Conservation (phyloP, 768 basidiomycete genomes). For the Lepiota venenata region DNA sequence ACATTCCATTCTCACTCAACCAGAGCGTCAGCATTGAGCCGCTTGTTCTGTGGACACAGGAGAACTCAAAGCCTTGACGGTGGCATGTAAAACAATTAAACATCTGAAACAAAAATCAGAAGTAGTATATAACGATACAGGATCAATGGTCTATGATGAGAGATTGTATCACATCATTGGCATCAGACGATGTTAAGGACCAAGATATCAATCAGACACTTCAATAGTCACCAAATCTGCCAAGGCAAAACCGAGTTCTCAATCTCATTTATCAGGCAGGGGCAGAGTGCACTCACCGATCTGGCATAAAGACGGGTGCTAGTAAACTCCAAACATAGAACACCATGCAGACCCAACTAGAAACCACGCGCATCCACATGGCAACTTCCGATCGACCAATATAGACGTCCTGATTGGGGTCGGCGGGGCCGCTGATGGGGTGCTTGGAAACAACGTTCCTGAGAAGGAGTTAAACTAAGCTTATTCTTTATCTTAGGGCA, state of each 20-base stretch:
- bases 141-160: no score
- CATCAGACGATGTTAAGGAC: no score
- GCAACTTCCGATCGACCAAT: constrained; percentile 95
- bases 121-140: no score
- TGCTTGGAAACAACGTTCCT: constrained; percentile 75
- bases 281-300: constrained; percentile 54
- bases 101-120: no score
- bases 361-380: constrained; percentile 99
- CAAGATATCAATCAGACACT: no score
- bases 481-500: neutral
- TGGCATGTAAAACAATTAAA: no score
- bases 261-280: neutral
- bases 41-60: no score
- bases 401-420: constrained; percentile 73
- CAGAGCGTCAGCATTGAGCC: no score
- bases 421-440: constrained; percentile 39
- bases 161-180: no score
- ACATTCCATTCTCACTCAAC: no score
- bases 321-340: constrained; percentile 86
- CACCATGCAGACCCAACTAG: constrained; percentile 90
- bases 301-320: constrained; percentile 89
- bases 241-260: neutral
- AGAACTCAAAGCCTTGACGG: no score
- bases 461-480: neutral
- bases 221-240: no score